A percentile compares a stretch with the other conserved stretches of the same genome.
phyloP scores from a whole-genome alignment of 441 rosid species.

The Theobroma grandiflorum region DNA sequence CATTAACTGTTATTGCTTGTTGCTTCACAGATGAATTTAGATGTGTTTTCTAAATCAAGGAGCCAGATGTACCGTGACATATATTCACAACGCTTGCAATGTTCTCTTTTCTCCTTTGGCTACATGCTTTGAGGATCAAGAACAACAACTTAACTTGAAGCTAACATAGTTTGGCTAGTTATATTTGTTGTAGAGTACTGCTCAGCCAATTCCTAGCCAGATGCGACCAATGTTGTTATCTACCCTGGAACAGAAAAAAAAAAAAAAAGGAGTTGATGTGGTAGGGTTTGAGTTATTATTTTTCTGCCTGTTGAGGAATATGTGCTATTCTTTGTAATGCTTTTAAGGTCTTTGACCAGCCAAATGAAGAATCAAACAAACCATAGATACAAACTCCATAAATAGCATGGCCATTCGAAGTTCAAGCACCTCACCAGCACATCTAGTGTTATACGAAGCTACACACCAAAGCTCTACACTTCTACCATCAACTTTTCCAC shows the following conservation, averaged over 20 bases:
- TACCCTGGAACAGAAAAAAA: too few species aligned
- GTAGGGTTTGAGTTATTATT: background rate
- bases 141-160: background rate
- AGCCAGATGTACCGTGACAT: background rate
- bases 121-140: background rate
- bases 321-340: background rate
- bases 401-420: background rate
- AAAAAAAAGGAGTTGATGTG: background rate
- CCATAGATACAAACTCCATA: constrained; percentile 2
- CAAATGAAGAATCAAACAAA: background rate
- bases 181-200: background rate
- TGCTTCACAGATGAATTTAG: background rate
- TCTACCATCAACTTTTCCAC: background rate
- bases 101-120: background rate
- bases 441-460: background rate
- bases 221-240: too few species aligned
- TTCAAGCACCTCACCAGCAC: background rate
- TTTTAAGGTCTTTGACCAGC: background rate
- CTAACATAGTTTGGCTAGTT: background rate
- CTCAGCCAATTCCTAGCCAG: too few species aligned
- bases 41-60: background rate
- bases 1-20: background rate
- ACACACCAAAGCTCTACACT: background rate
- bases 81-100: background rate
- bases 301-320: background rate